Conservation (phyloP, 2,329 filamentous ascomycete species). For the Huntiella moniliformis region DNA sequence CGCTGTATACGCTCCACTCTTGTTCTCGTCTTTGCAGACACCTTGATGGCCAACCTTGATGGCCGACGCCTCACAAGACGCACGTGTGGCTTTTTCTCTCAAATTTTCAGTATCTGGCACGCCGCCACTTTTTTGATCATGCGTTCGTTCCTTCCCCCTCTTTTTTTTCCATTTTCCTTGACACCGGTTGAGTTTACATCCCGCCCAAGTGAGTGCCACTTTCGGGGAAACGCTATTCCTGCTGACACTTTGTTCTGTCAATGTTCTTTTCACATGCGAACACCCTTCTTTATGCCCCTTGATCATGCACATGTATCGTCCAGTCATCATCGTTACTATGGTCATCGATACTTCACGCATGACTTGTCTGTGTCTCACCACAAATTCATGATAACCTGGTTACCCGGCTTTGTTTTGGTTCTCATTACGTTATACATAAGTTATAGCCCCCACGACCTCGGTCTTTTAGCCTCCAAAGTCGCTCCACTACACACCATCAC, state of each 20-base stretch:
- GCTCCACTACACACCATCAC: too few species aligned
- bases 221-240: too few species aligned
- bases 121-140: background rate
- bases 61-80: conserved; percentile 1
- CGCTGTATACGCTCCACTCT: background rate
- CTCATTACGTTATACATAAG: too few species aligned
- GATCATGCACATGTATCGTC: background rate
- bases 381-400: too few species aligned
- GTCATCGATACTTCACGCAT: background rate
- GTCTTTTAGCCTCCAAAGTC: too few species aligned
- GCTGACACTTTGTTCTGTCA: too few species aligned
- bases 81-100: background rate
- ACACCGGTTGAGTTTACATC: too few species aligned
- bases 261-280: too few species aligned
- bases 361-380: background rate
- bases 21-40: background rate
- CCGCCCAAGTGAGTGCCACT: too few species aligned
- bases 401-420: too few species aligned
- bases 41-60: conserved; percentile 13
- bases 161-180: background rate
- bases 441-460: too few species aligned
- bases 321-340: background rate
- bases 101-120: background rate
- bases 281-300: too few species aligned
- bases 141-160: background rate